phyloP scores from a whole-genome alignment of 2,329 filamentous ascomycete genomes.

The Colletotrichum spinosum region DNA sequence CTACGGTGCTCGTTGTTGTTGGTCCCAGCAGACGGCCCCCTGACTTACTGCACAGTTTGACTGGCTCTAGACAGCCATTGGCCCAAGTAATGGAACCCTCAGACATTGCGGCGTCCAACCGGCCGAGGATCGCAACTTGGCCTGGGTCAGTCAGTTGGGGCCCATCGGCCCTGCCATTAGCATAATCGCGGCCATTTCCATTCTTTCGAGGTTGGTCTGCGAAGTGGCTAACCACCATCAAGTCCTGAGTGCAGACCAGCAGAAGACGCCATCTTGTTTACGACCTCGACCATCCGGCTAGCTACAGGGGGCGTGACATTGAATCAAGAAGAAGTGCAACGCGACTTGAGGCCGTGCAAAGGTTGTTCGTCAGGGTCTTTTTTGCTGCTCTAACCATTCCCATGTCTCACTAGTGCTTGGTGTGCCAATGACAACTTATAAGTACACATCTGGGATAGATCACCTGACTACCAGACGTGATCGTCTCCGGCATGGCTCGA shows the following conservation, averaged over 20 bases:
- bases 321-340: too few species aligned
- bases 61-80: constrained; percentile 18
- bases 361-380: too few species aligned
- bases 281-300: neutral
- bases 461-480: constrained; percentile 13
- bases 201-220: constrained; percentile 2
- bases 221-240: constrained; percentile 5
- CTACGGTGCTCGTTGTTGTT: too few species aligned
- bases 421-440: too few species aligned
- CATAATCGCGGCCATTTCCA: constrained; percentile 4
- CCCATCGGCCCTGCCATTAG: constrained; percentile 9
- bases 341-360: too few species aligned
- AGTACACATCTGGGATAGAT: too few species aligned
- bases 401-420: too few species aligned
- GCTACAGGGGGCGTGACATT: too few species aligned
- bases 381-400: too few species aligned
- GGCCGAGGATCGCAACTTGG: constrained; percentile 27
- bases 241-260: constrained; percentile 12
- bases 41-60: constrained; percentile 3
- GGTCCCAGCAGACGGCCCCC: constrained; percentile 9
- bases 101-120: constrained; percentile 32
- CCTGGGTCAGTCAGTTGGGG: constrained; percentile 7
- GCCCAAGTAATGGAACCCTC: constrained; percentile 26
- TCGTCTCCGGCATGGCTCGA: constrained; percentile 12
- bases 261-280: neutral